Evolutionary conservation across 768 basidiomycete genomes (phyloP).

Genomic region (Agrocybe chaxingu): DNA sequence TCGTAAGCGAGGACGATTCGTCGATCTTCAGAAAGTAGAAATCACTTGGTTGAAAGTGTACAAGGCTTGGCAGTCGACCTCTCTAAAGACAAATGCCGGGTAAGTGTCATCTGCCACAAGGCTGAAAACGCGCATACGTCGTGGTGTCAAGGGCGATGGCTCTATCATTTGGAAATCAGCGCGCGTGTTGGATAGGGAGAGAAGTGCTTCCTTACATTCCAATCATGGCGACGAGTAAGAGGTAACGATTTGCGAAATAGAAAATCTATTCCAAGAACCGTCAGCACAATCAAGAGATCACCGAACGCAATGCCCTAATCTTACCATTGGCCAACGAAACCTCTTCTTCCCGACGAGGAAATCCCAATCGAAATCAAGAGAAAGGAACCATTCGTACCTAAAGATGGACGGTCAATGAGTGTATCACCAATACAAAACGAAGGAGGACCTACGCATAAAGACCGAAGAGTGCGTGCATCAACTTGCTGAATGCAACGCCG

Average conservation of each 20-base stretch:
- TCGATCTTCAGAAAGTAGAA: background rate
- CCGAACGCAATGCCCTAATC: constrained; percentile 8
- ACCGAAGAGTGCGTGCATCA: constrained; percentile 57
- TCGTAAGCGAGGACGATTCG: background rate
- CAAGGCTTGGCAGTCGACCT: constrained; percentile 58
- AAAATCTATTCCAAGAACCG: constrained; percentile 40
- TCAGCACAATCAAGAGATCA: background rate
- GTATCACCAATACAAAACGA: background rate
- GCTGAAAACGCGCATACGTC: constrained; percentile 25
- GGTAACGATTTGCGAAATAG: constrained; percentile 67
- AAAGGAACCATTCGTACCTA: constrained; percentile 65
- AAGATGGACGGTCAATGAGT: background rate
- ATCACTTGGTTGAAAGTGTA: constrained; percentile 61
- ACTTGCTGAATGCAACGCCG: constrained; percentile 40
- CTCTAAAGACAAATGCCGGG: constrained; percentile 20
- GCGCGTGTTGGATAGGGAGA: background rate
- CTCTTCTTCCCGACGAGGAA: constrained; percentile 51
- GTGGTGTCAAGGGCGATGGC: constrained; percentile 49
- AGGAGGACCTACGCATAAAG: constrained; percentile 44
- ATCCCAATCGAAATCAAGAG: constrained; percentile 63
- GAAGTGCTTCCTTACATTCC: constrained; percentile 51
- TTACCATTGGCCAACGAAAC: constrained; percentile 69
- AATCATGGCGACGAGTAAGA: constrained; percentile 60
- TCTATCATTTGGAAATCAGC: constrained; percentile 27
- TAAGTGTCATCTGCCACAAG: background rate